Evolutionary conservation across 768 basidiomycete genomes (phyloP).

Genomic region (Boletus tylopilopsis): DNA sequence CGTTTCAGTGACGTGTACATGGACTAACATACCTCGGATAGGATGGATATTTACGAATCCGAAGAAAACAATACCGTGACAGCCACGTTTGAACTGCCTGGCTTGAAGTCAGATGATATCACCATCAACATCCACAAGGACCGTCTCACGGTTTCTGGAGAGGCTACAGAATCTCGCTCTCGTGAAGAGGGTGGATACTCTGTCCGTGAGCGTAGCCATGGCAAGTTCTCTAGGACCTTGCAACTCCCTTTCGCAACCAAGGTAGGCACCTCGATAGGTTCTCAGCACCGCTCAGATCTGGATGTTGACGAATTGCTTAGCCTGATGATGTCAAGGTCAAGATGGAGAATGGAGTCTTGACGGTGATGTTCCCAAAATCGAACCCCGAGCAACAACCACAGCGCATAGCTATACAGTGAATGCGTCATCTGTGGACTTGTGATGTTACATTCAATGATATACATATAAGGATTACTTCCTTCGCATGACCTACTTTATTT

Average conservation of each 20-base stretch:
- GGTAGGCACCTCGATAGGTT: constrained; percentile 25
- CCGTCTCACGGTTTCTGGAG: constrained; percentile 26
- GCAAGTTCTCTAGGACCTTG: constrained; percentile 44
- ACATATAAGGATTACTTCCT: too few relatives aligned
- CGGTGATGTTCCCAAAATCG: constrained; percentile 45
- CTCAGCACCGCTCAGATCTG: not conserved
- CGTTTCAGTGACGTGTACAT: too few relatives aligned
- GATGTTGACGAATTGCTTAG: constrained; percentile 20
- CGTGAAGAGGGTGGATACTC: constrained; percentile 36
- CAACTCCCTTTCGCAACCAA: constrained; percentile 45
- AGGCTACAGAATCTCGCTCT: constrained; percentile 17
- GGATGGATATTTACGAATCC: constrained; percentile 46
- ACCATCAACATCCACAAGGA: constrained; percentile 45
- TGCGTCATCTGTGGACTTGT: too few relatives aligned
- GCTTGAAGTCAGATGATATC: constrained; percentile 46
- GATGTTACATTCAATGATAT: too few relatives aligned
- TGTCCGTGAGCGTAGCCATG: constrained; percentile 42
- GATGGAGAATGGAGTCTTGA: constrained; percentile 46
- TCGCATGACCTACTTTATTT: too few relatives aligned
- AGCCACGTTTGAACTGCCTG: constrained; percentile 54
- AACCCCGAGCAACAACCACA: constrained; percentile 28
- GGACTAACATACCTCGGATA: constrained; percentile 2
- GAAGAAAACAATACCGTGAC: constrained; percentile 40
- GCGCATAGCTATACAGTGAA: not conserved
- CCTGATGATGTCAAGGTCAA: constrained; percentile 43